These are phyloP conservation scores for Cryptosporidium sp. DNA, from an alignment of 169 alveolate genomes.

Conservation along the genomic window DNA sequence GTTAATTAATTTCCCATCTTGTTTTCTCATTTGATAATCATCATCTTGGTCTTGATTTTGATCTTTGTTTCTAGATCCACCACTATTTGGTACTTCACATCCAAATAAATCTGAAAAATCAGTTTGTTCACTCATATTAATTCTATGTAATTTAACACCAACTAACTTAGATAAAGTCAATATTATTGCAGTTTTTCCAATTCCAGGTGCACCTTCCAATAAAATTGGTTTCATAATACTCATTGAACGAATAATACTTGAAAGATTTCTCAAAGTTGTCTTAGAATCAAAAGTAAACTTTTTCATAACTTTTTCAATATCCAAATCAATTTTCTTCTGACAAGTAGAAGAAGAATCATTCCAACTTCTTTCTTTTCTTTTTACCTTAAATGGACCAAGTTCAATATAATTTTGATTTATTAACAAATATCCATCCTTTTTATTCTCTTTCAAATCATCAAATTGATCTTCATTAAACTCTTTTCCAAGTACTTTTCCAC, in stretches of 20 bases:
- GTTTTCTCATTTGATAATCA: background rate
- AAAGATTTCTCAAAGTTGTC: slow-evolving; percentile 89
- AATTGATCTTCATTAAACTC: background rate
- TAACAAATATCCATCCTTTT: background rate
- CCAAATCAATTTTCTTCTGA: background rate
- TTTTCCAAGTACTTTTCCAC: background rate
- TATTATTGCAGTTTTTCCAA: slow-evolving; percentile 97
- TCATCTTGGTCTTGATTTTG: background rate
- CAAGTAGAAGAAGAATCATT: background rate
- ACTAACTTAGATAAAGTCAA: slow-evolving; percentile 89
- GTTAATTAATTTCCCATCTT: slow-evolving; percentile 61
- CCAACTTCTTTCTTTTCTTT: background rate
- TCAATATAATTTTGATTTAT: background rate
- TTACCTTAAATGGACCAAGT: slow-evolving; percentile 59
- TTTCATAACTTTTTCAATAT: background rate
- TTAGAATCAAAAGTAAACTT: slow-evolving; percentile 90
- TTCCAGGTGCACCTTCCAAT: slow-evolving; percentile 99
- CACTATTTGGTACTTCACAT: slow-evolving; percentile 88
- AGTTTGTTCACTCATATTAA: slow-evolving; percentile 96
- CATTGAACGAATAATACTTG: slow-evolving; percentile 92
- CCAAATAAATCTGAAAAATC: slow-evolving; percentile 94
- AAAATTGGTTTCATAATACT: slow-evolving; percentile 91
- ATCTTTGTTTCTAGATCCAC: slow-evolving; percentile 17
- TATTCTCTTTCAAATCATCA: background rate
- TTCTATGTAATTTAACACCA: slow-evolving; percentile 89